These are phyloP conservation scores for Kazachstania africana DNA, from an alignment of 805 yeast genomes.

Conservation along the genomic window DNA sequence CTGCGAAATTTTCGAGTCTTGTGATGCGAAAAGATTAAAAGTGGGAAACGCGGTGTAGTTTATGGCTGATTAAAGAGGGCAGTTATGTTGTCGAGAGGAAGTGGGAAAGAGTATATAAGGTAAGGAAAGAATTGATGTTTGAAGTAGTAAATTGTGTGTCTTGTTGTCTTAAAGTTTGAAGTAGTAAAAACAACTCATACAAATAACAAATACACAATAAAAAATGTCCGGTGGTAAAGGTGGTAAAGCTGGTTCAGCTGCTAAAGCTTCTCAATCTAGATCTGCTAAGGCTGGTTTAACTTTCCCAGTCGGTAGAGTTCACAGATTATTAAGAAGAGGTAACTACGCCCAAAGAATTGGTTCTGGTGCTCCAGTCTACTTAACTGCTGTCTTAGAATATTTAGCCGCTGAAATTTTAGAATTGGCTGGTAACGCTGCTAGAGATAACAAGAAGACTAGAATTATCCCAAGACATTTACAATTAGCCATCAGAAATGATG, in stretches of 20 bases:
- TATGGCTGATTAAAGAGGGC: too few species aligned
- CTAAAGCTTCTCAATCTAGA: constrained; percentile 95
- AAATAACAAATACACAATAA: constrained; percentile 4
- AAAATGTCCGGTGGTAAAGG: constrained; percentile 61
- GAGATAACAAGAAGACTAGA: constrained; percentile 98
- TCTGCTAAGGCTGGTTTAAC: constrained; percentile 97
- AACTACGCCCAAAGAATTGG: constrained; percentile 98
- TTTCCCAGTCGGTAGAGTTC: constrained; percentile 99
- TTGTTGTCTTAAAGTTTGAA: too few species aligned
- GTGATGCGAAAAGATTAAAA: too few species aligned
- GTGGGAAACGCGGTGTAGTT: too few species aligned
- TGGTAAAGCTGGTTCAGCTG: constrained; percentile 91
- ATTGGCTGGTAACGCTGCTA: constrained; percentile 97
- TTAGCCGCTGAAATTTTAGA: constrained; percentile 96
- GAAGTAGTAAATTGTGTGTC: too few species aligned
- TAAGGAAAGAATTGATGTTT: too few species aligned
- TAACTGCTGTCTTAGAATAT: constrained; percentile 94
- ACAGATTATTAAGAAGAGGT: constrained; percentile 92
- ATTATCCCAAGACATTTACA: constrained; percentile 97
- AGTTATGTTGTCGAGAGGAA: too few species aligned
- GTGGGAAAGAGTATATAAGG: too few species aligned
- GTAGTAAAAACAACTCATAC: constrained; percentile 1
- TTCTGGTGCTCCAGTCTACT: constrained; percentile 98
- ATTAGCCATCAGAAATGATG: constrained; percentile 97
- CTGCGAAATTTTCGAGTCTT: too few species aligned